These are phyloP conservation scores for Naganishia albida DNA, from an alignment of 1,284 basidiomycete genomes.

Conservation along the genomic window DNA sequence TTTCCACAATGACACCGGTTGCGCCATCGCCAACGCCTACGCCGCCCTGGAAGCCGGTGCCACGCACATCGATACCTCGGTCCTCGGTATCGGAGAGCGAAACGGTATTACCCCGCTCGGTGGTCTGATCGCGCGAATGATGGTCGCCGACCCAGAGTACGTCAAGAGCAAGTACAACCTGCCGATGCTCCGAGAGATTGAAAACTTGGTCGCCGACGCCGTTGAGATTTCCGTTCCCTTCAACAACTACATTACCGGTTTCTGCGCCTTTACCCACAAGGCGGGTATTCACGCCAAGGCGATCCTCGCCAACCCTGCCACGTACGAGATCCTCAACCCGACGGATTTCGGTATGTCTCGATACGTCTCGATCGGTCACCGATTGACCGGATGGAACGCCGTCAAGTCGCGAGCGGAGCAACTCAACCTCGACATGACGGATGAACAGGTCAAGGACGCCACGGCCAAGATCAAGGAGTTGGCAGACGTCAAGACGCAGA, in stretches of 20 bases:
- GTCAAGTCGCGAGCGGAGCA: constrained; percentile 99
- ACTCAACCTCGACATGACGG: constrained; percentile 67
- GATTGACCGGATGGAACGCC: constrained; percentile 55
- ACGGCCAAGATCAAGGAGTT: constrained; percentile 99
- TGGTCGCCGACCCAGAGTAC: constrained; percentile 91
- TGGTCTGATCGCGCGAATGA: constrained; percentile 91
- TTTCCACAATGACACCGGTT: constrained; percentile 95
- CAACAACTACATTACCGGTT: constrained; percentile 70
- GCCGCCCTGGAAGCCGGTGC: constrained; percentile 98
- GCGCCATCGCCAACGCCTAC: constrained; percentile 97
- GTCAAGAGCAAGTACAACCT: constrained; percentile 99
- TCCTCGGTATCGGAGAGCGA: constrained; percentile 96
- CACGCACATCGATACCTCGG: constrained; percentile 94
- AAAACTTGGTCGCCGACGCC: constrained; percentile 98
- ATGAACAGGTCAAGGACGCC: constrained; percentile 82
- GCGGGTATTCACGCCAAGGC: constrained; percentile 99
- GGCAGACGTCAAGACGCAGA: constrained; percentile 95
- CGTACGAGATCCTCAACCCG: constrained; percentile 81
- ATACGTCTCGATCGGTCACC: constrained; percentile 89
- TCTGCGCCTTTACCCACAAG: constrained; percentile 99
- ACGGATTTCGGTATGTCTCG: constrained; percentile 97
- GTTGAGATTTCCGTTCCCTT: constrained; percentile 98
- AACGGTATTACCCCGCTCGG: constrained; percentile 99
- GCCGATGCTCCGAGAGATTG: constrained; percentile 93
- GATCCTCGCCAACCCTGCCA: constrained; percentile 98